A percentile compares a stretch with the other conserved stretches of the same genome.
Conservation (phyloP, 108 stramenopile species). For the Licmophora abbreviata region DNA sequence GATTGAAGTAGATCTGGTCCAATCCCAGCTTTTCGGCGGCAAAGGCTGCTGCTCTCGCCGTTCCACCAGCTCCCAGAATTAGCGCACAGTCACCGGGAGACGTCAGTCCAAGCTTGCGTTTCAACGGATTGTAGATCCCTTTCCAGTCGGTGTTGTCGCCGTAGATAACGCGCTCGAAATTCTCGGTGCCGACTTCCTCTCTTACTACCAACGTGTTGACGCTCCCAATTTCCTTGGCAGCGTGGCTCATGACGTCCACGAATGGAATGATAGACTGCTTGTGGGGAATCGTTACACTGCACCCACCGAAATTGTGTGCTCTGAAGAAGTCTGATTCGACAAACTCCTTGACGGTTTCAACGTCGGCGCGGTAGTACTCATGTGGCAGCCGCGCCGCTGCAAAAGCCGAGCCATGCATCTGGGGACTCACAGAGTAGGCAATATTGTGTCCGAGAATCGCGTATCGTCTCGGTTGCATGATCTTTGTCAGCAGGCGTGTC, state of each 20-base stretch:
- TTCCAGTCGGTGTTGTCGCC: constrained; percentile 99
- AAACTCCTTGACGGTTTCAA: constrained; percentile 74
- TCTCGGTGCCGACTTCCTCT: constrained; percentile 37
- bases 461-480: constrained; percentile 66
- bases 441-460: constrained; percentile 92
- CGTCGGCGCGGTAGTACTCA: constrained; percentile 74
- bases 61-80: constrained; percentile 95
- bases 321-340: constrained; percentile 79
- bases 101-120: constrained; percentile 47
- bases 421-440: constrained; percentile 90
- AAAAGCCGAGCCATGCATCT: constrained; percentile 96
- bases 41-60: constrained; percentile 94
- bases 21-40: constrained; percentile 75
- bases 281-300: constrained; percentile 97
- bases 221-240: constrained; percentile 93
- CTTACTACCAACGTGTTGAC: constrained; percentile 91
- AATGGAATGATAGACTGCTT: constrained; percentile 91
- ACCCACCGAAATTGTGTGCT: constrained; percentile 77
- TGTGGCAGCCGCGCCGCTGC: constrained; percentile 75
- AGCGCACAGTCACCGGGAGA: constrained; percentile 50
- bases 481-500: constrained; percentile 65
- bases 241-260: constrained; percentile 87
- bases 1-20: constrained; percentile 85
- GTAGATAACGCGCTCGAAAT: constrained; percentile 47
- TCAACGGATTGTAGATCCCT: constrained; percentile 89